A percentile compares a stretch with the other conserved stretches of the same genome.
These are phyloP conservation scores for Peronospora belbahrii DNA, from an alignment of 352 stramenopile species.

Conservation along the genomic window DNA sequence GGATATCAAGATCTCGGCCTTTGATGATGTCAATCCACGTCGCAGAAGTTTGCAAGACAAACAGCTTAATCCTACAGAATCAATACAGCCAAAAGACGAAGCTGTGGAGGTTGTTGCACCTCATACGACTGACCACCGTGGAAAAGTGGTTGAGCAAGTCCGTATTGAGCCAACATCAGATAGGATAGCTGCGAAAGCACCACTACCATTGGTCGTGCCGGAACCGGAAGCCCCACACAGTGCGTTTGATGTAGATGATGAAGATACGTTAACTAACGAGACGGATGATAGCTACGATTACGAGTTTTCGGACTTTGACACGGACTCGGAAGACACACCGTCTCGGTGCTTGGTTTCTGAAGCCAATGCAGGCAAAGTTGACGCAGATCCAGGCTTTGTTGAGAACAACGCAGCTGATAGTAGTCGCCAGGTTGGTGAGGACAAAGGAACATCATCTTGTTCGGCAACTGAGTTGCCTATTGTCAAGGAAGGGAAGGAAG, in stretches of 20 bases:
- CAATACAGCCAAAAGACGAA: conserved; percentile 3
- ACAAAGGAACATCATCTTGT: conserved; percentile 2
- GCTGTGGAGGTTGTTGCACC: background rate
- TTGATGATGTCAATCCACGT: conserved; percentile 25
- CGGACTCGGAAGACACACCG: conserved; percentile 20
- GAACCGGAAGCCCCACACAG: conserved; percentile 5
- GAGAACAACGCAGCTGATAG: background rate
- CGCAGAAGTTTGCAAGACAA: conserved; percentile 21
- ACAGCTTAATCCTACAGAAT: background rate
- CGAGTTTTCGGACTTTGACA: conserved; percentile 33
- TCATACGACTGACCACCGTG: conserved; percentile 7
- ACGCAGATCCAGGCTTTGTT: conserved; percentile 8
- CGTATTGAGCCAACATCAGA: background rate
- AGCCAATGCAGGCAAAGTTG: background rate
- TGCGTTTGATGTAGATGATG: conserved; percentile 15
- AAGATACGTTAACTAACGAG: conserved; percentile 14
- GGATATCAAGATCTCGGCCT: conserved; percentile 40
- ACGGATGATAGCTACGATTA: conserved; percentile 27
- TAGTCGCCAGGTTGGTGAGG: conserved; percentile 9
- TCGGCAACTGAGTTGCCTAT: conserved; percentile 15
- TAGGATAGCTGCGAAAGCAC: background rate
- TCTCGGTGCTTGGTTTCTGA: conserved; percentile 16
- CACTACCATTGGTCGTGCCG: conserved; percentile 6
- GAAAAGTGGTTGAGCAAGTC: conserved; percentile 1
- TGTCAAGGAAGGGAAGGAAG: conserved; percentile 20